These are phyloP conservation scores for Harrya chromipes DNA, from an alignment of 768 basidiomycete species.

Conservation along the genomic window DNA sequence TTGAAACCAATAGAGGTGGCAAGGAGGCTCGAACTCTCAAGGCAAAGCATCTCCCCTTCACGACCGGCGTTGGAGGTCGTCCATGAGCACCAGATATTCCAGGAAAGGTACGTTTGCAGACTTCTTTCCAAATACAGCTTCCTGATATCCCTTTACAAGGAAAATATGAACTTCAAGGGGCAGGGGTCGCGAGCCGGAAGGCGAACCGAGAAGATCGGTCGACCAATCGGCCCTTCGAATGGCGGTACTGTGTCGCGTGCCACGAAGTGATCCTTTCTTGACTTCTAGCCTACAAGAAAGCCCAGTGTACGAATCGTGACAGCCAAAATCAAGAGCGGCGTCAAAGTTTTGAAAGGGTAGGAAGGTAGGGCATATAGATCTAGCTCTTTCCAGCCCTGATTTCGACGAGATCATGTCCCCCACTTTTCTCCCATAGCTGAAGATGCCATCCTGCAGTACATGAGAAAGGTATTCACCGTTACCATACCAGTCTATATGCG, in stretches of 20 bases:
- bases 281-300: neutral
- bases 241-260: too few relatives aligned
- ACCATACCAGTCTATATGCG: slow-evolving; percentile 9
- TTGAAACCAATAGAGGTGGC: slow-evolving; percentile 36
- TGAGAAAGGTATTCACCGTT: slow-evolving; percentile 54
- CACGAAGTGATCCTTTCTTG: neutral
- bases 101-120: slow-evolving; percentile 33
- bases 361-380: slow-evolving; percentile 51
- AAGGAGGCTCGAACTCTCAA: slow-evolving; percentile 34
- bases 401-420: too few relatives aligned
- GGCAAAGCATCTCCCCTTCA: slow-evolving; percentile 54
- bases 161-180: slow-evolving; percentile 58
- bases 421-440: slow-evolving; percentile 47
- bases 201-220: too few relatives aligned
- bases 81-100: slow-evolving; percentile 45
- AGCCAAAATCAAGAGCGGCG: slow-evolving; percentile 52
- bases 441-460: slow-evolving; percentile 71
- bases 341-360: slow-evolving; percentile 69
- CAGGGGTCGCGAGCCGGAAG: too few relatives aligned
- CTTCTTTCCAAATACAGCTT: neutral
- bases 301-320: slow-evolving; percentile 27
- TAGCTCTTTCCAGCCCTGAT: too few relatives aligned
- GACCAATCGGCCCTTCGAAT: too few relatives aligned
- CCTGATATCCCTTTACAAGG: slow-evolving; percentile 28
- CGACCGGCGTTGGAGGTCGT: slow-evolving; percentile 48